Evolutionary conservation across 108 stramenopile species (phyloP).

Genomic region (Licmophora abbreviata): DNA sequence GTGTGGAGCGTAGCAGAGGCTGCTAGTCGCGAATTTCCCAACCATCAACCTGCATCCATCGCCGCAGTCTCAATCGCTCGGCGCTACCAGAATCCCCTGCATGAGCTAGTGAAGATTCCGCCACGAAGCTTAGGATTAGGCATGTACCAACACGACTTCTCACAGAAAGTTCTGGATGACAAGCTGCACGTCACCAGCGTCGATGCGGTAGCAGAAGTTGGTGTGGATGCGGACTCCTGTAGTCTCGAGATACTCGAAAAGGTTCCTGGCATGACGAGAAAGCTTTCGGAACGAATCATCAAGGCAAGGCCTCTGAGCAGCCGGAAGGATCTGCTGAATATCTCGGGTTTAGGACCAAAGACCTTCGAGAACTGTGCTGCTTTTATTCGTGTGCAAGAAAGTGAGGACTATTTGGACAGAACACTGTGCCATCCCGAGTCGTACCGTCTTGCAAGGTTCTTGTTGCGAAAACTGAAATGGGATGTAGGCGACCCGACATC

Average conservation of each 20-base stretch:
- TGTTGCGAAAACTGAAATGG: constrained; percentile 35
- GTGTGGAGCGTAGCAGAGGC: constrained; percentile 58
- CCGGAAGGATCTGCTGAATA: constrained; percentile 36
- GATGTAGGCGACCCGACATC: constrained; percentile 16
- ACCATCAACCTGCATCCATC: constrained; percentile 34
- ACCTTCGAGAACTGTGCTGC: constrained; percentile 58
- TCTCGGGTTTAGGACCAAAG: constrained; percentile 51
- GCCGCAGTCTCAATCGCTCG: constrained; percentile 56
- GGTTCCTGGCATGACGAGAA: constrained; percentile 41
- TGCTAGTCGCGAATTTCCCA: constrained; percentile 48
- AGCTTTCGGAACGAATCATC: constrained; percentile 26
- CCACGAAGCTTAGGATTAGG: constrained; percentile 52
- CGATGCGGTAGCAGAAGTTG: constrained; percentile 51
- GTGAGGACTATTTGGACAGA: constrained; percentile 39
- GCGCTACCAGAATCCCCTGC: constrained; percentile 48
- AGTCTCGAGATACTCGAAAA: constrained; percentile 38
- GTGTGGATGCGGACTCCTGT: constrained; percentile 46
- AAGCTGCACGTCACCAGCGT: constrained; percentile 33
- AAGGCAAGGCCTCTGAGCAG: constrained; percentile 32
- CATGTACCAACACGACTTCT: constrained; percentile 72
- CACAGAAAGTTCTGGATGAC: constrained; percentile 41
- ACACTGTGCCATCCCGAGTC: constrained; percentile 63
- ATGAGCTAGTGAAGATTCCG: constrained; percentile 59
- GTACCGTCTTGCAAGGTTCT: constrained; percentile 43
- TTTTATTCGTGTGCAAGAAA: constrained; percentile 34